A percentile compares a stretch with the other conserved stretches of the same genome.
Evolutionary conservation across 495 filamentous ascomycete species (phyloP).

Genomic region (Bathelium albidoporum): DNA sequence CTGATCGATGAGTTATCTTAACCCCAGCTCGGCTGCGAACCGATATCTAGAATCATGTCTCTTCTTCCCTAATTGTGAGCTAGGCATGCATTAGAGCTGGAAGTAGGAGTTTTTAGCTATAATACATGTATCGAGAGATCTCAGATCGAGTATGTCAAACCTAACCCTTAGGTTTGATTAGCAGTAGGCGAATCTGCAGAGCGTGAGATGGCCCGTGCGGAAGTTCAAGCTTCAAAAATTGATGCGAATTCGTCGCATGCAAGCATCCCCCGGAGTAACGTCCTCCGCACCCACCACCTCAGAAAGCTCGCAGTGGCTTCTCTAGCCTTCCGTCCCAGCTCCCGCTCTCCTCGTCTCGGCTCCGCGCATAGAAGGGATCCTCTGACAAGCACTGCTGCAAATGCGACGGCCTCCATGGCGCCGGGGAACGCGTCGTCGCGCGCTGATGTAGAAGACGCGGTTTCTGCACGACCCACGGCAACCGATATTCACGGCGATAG

Average conservation of each 20-base stretch:
- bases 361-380: not conserved
- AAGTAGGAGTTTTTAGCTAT: too few relatives aligned
- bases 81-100: too few relatives aligned
- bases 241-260: not conserved
- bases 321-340: not conserved
- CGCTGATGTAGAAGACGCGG: conserved; percentile 7
- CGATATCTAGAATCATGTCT: too few relatives aligned
- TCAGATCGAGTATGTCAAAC: too few relatives aligned
- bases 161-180: too few relatives aligned
- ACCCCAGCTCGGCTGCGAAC: too few relatives aligned
- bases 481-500: conserved; percentile 66
- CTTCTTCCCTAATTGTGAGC: too few relatives aligned
- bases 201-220: not conserved
- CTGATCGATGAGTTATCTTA: too few relatives aligned
- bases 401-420: not conserved
- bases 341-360: not conserved
- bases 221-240: not conserved
- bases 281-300: not conserved
- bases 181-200: too few relatives aligned
- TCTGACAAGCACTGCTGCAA: not conserved
- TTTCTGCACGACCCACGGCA: conserved; percentile 42
- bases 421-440: not conserved
- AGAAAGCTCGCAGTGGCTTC: not conserved
- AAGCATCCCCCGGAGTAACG: not conserved
- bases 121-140: too few relatives aligned